Base-by-base conservation (phyloP, 2,329 filamentous ascomycete genomes). In the Sporothrix humicola region DNA sequence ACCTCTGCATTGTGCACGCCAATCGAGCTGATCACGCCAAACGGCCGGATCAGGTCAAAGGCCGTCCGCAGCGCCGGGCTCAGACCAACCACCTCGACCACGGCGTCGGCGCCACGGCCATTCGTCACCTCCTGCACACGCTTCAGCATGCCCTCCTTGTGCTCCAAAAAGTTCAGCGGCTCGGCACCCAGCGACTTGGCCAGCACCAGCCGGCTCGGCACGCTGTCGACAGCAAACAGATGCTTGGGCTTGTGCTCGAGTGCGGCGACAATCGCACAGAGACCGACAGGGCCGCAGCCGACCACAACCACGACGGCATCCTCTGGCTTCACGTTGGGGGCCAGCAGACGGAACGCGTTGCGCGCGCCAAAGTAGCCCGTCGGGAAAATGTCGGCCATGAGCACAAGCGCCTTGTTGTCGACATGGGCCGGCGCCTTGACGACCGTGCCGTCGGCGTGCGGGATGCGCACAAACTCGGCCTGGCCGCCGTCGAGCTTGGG, bases 321-420 rank as follows among this genome's bases (percentile, higher is more conserved):
- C 20, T 85, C 82, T 70, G 91, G 87, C 73, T 90, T 85, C 15
- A 75, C 54, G 75, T 89, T 86, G 15, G 83, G 73, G 66, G 79
- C 76, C 54, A 91, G 85, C 79, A 91, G 83, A 73, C 88, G 88
- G 81, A 97, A 91, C 7, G 90, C 95, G 79, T 94, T 96, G 73
- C 87, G 87, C 4, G 93, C 93, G 7, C 93, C 94, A 78, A 95
- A 97, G 83, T 90, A 97, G 8, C 95, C 93, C 0, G 91, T 93
- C 1, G 94, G 94, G 82, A 96, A 97, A 78, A 97, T 97, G 79
- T 97, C 94, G 17, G 93, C 94, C 94, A 97, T 97, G 37, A 97
- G 87, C 7, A 97, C 90, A 68, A 97, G 85, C 50, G 90, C 90
- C 76, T 92, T 88, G 77, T 95, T 91, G 23, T 91, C 88, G 73